These are phyloP conservation scores for Fusarium redolens DNA, from an alignment of 2,329 filamentous ascomycete genomes.

Conservation along the genomic window DNA sequence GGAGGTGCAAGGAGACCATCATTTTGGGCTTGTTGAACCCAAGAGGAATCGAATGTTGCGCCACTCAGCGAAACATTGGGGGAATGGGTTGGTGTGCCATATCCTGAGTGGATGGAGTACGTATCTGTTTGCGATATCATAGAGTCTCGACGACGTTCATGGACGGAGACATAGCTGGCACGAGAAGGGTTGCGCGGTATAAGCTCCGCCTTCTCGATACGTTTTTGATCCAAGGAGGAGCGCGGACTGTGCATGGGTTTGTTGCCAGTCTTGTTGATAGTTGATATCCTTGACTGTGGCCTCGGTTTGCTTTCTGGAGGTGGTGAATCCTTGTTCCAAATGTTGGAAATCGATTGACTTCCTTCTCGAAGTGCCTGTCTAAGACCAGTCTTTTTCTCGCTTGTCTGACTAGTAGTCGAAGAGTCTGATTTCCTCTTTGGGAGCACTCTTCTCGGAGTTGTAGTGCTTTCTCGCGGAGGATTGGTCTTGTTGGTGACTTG, in stretches of 20 bases:
- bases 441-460: constrained; percentile 18
- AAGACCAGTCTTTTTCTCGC: constrained; percentile 60
- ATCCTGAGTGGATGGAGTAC: constrained; percentile 62
- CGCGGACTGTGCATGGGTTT: not conserved
- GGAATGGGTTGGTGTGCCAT: constrained; percentile 58
- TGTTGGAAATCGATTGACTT: constrained; percentile 58
- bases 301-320: constrained; percentile 41
- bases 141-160: constrained; percentile 64
- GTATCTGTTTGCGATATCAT: constrained; percentile 67
- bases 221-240: constrained; percentile 9
- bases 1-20: constrained; percentile 23
- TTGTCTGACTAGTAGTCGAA: constrained; percentile 11
- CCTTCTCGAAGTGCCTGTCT: constrained; percentile 65
- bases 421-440: constrained; percentile 43
- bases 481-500: constrained; percentile 48
- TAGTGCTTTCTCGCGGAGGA: constrained; percentile 27
- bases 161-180: constrained; percentile 62
- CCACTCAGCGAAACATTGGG: constrained; percentile 50
- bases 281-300: constrained; percentile 41
- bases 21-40: constrained; percentile 30
- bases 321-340: constrained; percentile 62
- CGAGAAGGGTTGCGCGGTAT: constrained; percentile 57
- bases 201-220: constrained; percentile 43
- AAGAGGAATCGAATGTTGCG: constrained; percentile 37
- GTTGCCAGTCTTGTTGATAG: constrained; percentile 26